Percentiles rank a stretch among this genome's conserved stretches.
Conservation (phyloP, 2,329 filamentous ascomycete genomes). For the Apiospora phragmitis region DNA sequence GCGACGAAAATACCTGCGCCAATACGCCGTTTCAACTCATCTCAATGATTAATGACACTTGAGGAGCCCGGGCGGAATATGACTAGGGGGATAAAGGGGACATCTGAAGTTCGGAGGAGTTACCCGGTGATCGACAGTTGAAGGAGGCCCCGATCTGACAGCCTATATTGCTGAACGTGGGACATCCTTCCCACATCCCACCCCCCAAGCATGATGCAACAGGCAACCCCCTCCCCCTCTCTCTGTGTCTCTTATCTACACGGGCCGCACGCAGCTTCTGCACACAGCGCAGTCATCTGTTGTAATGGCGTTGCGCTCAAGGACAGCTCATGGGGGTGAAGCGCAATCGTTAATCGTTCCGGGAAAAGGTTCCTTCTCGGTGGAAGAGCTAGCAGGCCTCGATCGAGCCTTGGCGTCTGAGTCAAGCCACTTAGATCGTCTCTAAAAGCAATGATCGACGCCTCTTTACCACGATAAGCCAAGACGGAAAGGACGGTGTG, state of each 20-base stretch:
- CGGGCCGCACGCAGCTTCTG: neutral
- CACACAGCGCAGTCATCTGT: neutral
- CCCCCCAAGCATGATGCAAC: neutral
- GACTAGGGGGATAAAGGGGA: neutral
- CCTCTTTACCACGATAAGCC: conserved; percentile 5
- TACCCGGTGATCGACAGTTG: neutral
- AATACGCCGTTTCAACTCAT: neutral
- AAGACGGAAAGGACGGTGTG: conserved; percentile 2
- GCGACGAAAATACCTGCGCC: neutral
- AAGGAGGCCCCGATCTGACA: conserved; percentile 4
- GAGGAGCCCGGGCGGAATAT: neutral
- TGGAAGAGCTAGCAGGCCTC: neutral
- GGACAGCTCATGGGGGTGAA: neutral
- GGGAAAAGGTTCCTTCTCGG: neutral
- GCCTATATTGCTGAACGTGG: conserved; percentile 7
- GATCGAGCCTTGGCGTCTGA: neutral
- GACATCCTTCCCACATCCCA: neutral
- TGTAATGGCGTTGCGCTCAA: neutral
- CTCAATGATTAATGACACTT: neutral
- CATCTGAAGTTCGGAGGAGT: neutral
- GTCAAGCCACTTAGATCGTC: neutral
- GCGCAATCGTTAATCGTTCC: neutral
- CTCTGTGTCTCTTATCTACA: neutral
- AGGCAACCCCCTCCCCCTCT: neutral
- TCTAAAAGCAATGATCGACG: conserved; percentile 4